Evolutionary conservation across 371 early-diverging fungal genomes (phyloP).

Genomic region (Syncephalastrum sp.): DNA sequence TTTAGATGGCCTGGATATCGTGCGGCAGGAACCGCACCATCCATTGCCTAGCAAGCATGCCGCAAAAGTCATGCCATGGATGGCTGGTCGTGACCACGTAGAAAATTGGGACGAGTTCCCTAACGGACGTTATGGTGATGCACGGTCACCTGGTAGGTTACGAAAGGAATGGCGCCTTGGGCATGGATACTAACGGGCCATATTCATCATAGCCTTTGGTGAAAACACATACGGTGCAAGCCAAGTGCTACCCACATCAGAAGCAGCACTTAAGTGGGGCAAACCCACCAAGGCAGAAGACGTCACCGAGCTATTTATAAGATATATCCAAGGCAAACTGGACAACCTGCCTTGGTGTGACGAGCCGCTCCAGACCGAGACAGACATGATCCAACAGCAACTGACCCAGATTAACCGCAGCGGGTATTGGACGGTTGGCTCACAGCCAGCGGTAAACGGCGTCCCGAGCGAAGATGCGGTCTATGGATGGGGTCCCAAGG

Average conservation of each 20-base stretch:
- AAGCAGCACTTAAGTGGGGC: constrained; percentile 75
- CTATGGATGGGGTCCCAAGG: constrained; percentile 95
- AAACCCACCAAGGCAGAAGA: constrained; percentile 62
- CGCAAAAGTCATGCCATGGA: constrained; percentile 13
- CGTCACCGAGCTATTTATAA: constrained; percentile 69
- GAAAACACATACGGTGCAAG: constrained; percentile 66
- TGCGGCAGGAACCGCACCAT: constrained; percentile 22
- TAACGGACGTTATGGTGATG: constrained; percentile 97
- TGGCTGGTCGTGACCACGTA: constrained; percentile 33
- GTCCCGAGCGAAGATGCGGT: constrained; percentile 69
- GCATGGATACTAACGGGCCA: background rate
- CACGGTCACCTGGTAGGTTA: constrained; percentile 75
- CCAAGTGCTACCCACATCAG: constrained; percentile 58
- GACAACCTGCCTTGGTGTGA: constrained; percentile 90
- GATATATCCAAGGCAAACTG: constrained; percentile 73
- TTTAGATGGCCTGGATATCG: constrained; percentile 67
- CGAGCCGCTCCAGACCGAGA: constrained; percentile 74
- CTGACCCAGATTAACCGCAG: constrained; percentile 65
- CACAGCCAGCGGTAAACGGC: constrained; percentile 95
- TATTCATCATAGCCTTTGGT: constrained; percentile 37
- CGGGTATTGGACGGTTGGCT: constrained; percentile 89
- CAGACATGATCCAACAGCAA: constrained; percentile 65
- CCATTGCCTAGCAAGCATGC: background rate
- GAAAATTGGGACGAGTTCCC: constrained; percentile 96
- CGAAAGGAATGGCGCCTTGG: background rate